Evolutionary conservation across 768 basidiomycete species (phyloP).

Genomic region (Lactarius pseudohatsudake): DNA sequence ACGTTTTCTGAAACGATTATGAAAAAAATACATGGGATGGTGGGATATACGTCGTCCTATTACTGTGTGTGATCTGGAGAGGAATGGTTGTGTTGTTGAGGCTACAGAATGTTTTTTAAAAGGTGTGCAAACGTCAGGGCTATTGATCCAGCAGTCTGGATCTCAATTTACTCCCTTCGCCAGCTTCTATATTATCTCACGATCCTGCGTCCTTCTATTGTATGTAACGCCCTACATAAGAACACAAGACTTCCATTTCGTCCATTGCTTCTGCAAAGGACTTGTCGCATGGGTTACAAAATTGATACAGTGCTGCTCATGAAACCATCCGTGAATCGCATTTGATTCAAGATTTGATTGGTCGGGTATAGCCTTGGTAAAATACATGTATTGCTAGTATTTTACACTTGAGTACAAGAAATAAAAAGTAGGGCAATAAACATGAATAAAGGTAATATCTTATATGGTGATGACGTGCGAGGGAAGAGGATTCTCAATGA

Average conservation of each 20-base stretch:
- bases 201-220: not conserved
- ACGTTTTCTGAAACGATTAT: too few species aligned
- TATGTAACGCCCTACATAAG: not conserved
- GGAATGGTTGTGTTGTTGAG: too few species aligned
- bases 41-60: too few species aligned
- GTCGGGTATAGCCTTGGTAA: not conserved
- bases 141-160: too few species aligned
- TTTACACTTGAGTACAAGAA: conserved; percentile 15
- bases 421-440: conserved; percentile 16
- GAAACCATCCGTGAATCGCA: not conserved
- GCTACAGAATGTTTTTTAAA: too few species aligned
- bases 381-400: conserved; percentile 12
- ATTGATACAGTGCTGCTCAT: not conserved
- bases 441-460: conserved; percentile 18
- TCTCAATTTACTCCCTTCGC: too few species aligned
- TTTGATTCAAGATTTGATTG: not conserved
- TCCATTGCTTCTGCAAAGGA: not conserved
- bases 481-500: not conserved
- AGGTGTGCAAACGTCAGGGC: too few species aligned
- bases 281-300: not conserved
- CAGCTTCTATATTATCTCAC: too few species aligned
- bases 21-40: too few species aligned
- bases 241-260: not conserved
- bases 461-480: not conserved
- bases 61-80: too few species aligned